Conservation (phyloP, 2,329 filamentous ascomycete species). For the Stachybotrys echinatus region DNA sequence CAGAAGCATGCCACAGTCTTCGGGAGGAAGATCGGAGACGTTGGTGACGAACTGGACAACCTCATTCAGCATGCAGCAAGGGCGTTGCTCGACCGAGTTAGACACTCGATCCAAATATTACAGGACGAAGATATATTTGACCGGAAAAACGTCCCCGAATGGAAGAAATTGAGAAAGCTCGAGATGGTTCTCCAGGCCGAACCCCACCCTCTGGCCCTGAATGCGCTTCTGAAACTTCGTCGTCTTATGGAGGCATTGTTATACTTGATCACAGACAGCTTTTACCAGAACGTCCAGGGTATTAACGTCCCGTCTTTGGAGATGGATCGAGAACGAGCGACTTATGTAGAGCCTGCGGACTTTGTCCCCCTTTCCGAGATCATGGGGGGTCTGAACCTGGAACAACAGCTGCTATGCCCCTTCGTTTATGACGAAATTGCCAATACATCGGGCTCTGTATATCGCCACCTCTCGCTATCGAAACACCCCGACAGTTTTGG, state of each 20-base stretch:
- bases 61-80: conserved; percentile 54
- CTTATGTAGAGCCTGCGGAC: conserved; percentile 28
- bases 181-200: conserved; percentile 13
- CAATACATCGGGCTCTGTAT: neutral
- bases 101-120: conserved; percentile 19
- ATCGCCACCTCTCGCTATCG: neutral
- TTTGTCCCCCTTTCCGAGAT: conserved; percentile 16
- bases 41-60: conserved; percentile 51
- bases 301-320: neutral
- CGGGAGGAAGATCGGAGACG: conserved; percentile 39
- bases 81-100: conserved; percentile 43
- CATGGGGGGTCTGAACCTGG: conserved; percentile 18
- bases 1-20: conserved; percentile 27
- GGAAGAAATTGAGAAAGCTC: conserved; percentile 21
- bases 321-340: conserved; percentile 28
- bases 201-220: neutral
- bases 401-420: conserved; percentile 20
- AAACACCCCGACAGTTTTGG: neutral
- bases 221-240: conserved; percentile 11
- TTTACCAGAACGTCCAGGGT: conserved; percentile 8
- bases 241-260: conserved; percentile 15
- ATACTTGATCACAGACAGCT: conserved; percentile 7
- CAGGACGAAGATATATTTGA: conserved; percentile 26
- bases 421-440: neutral
- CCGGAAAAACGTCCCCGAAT: conserved; percentile 22